Conservation (phyloP, 2,329 filamentous ascomycete species). For the Kalaharituber pfeilii region DNA sequence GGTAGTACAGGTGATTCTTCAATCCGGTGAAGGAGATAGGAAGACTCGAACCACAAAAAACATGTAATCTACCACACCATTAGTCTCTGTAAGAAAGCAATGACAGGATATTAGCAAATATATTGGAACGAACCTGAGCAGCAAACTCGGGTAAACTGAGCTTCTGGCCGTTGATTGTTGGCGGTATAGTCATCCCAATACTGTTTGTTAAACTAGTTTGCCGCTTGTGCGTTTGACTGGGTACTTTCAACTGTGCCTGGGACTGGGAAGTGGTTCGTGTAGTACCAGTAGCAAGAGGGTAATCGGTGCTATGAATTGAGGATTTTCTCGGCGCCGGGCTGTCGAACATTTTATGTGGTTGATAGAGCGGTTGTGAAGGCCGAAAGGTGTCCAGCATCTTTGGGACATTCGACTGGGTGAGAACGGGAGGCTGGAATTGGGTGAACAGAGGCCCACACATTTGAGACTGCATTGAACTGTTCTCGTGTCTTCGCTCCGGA, state of each 20-base stretch:
- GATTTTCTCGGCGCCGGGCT: neutral
- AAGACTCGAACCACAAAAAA: conserved; percentile 92
- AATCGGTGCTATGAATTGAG: neutral
- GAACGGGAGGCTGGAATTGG: conserved; percentile 14
- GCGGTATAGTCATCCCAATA: conserved; percentile 20
- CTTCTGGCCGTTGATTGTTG: conserved; percentile 55
- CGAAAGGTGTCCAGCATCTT: conserved; percentile 12
- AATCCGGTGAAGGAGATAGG: conserved; percentile 57
- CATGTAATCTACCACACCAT: conserved; percentile 56
- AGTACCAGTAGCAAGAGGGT: neutral
- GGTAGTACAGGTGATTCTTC: conserved; percentile 33
- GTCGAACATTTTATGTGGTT: neutral
- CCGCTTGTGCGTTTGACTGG: conserved; percentile 6
- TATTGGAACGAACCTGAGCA: conserved; percentile 50
- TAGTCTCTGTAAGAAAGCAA: neutral
- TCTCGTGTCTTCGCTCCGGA: conserved; percentile 11
- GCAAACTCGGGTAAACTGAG: conserved; percentile 69
- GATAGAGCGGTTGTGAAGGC: neutral
- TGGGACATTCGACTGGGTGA: conserved; percentile 8
- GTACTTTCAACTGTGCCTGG: conserved; percentile 4
- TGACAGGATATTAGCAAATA: too few relatives aligned
- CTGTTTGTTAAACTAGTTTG: conserved; percentile 8
- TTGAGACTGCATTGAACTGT: conserved; percentile 9
- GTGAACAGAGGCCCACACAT: conserved; percentile 9
- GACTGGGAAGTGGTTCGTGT: conserved; percentile 3